Evolutionary conservation across 768 basidiomycete genomes (phyloP).

Genomic region (Tricholoma sp.): DNA sequence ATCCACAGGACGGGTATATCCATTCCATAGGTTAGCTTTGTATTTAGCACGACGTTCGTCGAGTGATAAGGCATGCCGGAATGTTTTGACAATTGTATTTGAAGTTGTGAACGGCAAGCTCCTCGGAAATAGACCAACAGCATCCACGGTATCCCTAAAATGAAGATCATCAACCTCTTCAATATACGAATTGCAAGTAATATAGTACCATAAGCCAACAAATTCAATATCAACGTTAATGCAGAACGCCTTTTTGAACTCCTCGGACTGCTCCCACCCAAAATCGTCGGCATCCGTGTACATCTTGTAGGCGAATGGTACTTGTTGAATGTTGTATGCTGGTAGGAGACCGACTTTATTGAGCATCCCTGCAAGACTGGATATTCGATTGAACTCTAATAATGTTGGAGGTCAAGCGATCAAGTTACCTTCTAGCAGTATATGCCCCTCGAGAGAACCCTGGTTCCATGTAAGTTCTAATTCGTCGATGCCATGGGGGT

Average conservation of each 20-base stretch:
- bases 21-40: constrained; percentile 48
- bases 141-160: constrained; percentile 66
- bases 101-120: constrained; percentile 55
- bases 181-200: too few relatives aligned
- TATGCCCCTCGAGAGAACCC: constrained; percentile 57
- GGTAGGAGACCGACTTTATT: constrained; percentile 49
- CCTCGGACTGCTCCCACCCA: constrained; percentile 23
- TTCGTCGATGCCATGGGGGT: too few relatives aligned
- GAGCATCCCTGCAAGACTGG: not conserved
- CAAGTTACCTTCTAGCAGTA: constrained; percentile 40
- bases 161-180: not conserved
- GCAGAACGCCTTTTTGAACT: constrained; percentile 44
- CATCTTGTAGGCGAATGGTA: constrained; percentile 58
- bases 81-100: constrained; percentile 49
- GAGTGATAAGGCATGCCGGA: constrained; percentile 63
- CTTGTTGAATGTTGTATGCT: constrained; percentile 47
- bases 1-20: too few relatives aligned
- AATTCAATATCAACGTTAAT: constrained; percentile 42
- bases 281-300: constrained; percentile 28
- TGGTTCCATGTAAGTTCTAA: too few relatives aligned
- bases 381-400: constrained; percentile 7
- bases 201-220: constrained; percentile 48
- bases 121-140: constrained; percentile 49
- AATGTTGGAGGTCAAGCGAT: constrained; percentile 4
- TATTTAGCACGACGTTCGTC: constrained; percentile 61